Base-by-base conservation (phyloP, 768 basidiomycete species). In the Tephrocybe sp. region DNA sequence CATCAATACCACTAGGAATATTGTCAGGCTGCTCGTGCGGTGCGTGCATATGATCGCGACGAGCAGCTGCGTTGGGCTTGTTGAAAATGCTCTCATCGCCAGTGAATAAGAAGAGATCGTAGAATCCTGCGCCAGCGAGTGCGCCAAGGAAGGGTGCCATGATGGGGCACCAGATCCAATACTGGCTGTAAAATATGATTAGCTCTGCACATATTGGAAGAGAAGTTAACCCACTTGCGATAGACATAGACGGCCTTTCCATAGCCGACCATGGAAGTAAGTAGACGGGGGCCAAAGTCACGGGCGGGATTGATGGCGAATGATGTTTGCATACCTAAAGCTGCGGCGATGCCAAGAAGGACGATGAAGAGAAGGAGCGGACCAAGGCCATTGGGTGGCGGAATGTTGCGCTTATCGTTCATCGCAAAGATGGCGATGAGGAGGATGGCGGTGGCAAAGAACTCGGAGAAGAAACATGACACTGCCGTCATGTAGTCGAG, bases 111-210 rank as follows among this genome's bases (percentile, higher is more conserved):
- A 86, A 68, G 1, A 66, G 38, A 57, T 89, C 87, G 55, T 88
- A 89, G 39, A 79, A 53, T 49, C 81, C 61, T 5, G 75, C 70
- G 15, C 79, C 86, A 2, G 68, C 61, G 47, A 80, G 73, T 36
- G 74, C 84, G 20, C 87, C 85, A 18, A 77, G 50, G 55, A 85
- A 74, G 5, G 84, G 76, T 4, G 73, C 86, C 34, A 85, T 64
- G 18, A 85, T 52, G 15, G 84, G 77, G 55, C 79, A 80, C 86
- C 85, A 89, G n/a, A 88, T 49, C 86, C 85, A 88, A 62, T 86
- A 88, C 56, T 88, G 85, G 55, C 74, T 78, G 65, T 52, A 53
- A 63, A 2, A 12, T 28, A 10, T 32, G 1, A n/a, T 45, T 26
- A 43, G 17, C 20, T 48, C 41, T 40, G 32, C 15, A n/a, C 50